phyloP scores from a whole-genome alignment of 345 rosid species.

The Salix viminalis region DNA sequence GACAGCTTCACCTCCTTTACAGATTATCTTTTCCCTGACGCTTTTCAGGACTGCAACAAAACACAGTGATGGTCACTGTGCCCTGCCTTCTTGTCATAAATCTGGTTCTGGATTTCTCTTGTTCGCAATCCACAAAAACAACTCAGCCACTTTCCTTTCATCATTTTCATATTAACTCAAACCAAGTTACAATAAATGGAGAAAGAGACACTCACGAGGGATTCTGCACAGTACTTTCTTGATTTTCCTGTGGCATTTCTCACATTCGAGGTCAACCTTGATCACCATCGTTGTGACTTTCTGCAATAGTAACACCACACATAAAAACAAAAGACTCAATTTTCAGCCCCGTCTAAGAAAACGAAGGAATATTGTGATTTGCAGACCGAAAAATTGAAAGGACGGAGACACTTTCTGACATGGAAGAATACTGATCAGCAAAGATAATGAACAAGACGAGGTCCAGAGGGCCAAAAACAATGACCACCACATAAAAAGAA shows the following conservation, averaged over 20 bases:
- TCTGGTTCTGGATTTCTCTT: slow-evolving; percentile 46
- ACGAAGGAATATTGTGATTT: neutral
- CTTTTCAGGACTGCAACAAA: slow-evolving; percentile 74
- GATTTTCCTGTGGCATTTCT: slow-evolving; percentile 61
- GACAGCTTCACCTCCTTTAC: slow-evolving; percentile 53
- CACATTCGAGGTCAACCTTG: slow-evolving; percentile 65
- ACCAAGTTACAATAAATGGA: neutral
- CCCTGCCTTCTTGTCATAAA: slow-evolving; percentile 63
- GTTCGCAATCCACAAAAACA: slow-evolving; percentile 28
- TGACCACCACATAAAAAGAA: neutral
- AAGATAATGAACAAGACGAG: neutral
- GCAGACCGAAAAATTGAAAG: neutral
- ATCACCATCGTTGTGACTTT: slow-evolving; percentile 68
- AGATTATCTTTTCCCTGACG: slow-evolving; percentile 50
- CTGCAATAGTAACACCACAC: slow-evolving; percentile 22
- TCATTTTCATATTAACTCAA: slow-evolving; percentile 19
- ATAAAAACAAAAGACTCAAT: neutral
- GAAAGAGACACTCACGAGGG: slow-evolving; percentile 55
- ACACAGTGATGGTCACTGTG: slow-evolving; percentile 58
- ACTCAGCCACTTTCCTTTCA: slow-evolving; percentile 14
- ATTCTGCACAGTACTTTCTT: slow-evolving; percentile 64
- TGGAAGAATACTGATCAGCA: neutral
- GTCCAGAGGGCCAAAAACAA: neutral
- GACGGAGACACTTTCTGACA: neutral
- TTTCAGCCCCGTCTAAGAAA: neutral